Percentiles rank a stretch among this genome's conserved stretches.
Evolutionary conservation across 106 monocot species (phyloP).

Genomic region (Iris macrosiphon): DNA sequence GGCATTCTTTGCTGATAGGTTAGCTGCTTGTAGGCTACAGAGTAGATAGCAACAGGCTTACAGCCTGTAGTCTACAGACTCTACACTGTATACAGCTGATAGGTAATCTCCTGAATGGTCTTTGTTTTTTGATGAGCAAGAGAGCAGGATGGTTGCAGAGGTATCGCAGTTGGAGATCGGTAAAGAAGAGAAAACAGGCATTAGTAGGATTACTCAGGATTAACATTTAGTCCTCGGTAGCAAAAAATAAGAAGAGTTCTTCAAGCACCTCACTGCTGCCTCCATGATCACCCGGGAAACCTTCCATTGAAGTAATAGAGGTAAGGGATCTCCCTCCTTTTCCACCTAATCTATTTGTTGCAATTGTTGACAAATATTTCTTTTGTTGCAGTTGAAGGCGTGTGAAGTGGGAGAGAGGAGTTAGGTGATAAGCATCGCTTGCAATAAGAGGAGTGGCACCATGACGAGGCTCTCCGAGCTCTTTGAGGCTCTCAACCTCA

Average conservation of each 20-base stretch:
- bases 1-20: no score
- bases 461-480: conserved; percentile 47
- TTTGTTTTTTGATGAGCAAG: no score
- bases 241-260: background rate
- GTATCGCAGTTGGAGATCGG: conserved; percentile 11
- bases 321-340: background rate
- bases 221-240: background rate
- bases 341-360: background rate
- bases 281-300: background rate
- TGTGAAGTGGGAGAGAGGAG: conserved; percentile 35
- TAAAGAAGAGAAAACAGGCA: background rate
- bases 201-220: background rate
- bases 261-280: background rate
- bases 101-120: no score
- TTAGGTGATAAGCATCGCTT: conserved; percentile 48
- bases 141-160: conserved; percentile 38
- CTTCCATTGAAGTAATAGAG: conserved; percentile 8
- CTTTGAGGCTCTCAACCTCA: conserved; percentile 57
- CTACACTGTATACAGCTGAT: no score
- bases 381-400: conserved; percentile 42
- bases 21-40: no score
- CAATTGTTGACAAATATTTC: background rate
- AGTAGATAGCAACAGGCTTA: no score
- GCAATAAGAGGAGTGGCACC: conserved; percentile 53
- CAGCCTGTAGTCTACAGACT: no score